Conservation (phyloP, 108 stramenopile species). For the Cyclotella atomus region DNA sequence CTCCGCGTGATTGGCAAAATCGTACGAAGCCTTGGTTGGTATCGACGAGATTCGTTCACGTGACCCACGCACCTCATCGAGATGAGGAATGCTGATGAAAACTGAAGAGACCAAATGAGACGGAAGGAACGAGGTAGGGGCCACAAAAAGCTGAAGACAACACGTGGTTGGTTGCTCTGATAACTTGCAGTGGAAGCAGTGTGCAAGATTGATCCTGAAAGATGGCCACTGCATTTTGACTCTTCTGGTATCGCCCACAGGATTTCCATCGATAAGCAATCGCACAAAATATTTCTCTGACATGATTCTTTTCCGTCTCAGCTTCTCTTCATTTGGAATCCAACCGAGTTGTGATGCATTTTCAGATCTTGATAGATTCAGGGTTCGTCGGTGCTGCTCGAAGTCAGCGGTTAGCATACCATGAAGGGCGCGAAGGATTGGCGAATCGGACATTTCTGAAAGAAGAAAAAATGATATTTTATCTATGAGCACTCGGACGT, state of each 20-base stretch:
- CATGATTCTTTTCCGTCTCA: constrained; percentile 16
- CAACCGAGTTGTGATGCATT: neutral
- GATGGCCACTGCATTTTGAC: constrained; percentile 35
- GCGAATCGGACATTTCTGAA: no score
- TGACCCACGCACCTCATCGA: neutral
- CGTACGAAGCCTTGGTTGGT: neutral
- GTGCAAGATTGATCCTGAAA: constrained; percentile 27
- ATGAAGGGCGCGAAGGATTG: no score
- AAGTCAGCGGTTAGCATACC: constrained; percentile 7
- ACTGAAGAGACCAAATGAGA: constrained; percentile 12
- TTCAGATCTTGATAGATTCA: neutral
- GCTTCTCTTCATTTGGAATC: constrained; percentile 23
- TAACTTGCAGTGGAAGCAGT: constrained; percentile 43
- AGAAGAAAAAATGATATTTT: constrained; percentile 8
- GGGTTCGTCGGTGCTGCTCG: neutral
- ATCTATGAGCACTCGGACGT: constrained; percentile 11
- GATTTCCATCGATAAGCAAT: constrained; percentile 39
- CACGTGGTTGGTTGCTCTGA: constrained; percentile 13
- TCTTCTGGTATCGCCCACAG: constrained; percentile 36
- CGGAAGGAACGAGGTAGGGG: constrained; percentile 16
- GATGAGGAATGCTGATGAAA: constrained; percentile 13
- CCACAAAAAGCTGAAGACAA: constrained; percentile 39
- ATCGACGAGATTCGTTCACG: neutral
- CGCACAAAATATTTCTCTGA: constrained; percentile 37
- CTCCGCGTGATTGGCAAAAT: constrained; percentile 15